Evolutionary conservation across 2,329 filamentous ascomycete genomes (phyloP).

Genomic region (Alternaria angustiovoidea): DNA sequence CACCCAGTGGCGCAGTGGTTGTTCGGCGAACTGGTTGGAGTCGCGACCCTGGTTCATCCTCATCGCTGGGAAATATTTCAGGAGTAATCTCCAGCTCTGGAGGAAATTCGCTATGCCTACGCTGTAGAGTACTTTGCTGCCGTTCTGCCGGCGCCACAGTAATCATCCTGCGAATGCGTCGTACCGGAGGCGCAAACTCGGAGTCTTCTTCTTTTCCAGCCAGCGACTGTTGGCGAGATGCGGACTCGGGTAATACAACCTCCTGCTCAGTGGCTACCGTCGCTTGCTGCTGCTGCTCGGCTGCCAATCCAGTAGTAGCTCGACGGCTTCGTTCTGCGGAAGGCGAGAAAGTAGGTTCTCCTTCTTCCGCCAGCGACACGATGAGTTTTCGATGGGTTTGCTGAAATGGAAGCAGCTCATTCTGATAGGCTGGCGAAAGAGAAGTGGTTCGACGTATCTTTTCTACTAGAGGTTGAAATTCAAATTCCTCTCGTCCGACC

Average conservation of each 20-base stretch:
- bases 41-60: background rate
- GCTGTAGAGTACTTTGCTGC: background rate
- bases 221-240: background rate
- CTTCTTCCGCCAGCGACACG: background rate
- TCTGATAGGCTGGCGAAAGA: background rate
- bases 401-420: background rate
- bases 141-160: background rate
- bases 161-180: background rate
- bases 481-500: background rate
- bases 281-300: background rate
- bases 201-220: background rate
- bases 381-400: background rate
- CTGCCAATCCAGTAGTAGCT: background rate
- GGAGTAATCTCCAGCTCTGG: background rate
- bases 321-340: background rate
- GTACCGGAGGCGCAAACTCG: background rate
- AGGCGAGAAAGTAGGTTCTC: background rate
- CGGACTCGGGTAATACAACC: background rate
- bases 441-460: background rate
- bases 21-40: background rate
- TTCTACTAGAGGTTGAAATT: background rate
- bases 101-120: accelerated
- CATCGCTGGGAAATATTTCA: background rate
- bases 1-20: background rate
- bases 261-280: background rate